Base-by-base conservation (phyloP, 371 early-diverging fungal species). In the Mucor indicus region DNA sequence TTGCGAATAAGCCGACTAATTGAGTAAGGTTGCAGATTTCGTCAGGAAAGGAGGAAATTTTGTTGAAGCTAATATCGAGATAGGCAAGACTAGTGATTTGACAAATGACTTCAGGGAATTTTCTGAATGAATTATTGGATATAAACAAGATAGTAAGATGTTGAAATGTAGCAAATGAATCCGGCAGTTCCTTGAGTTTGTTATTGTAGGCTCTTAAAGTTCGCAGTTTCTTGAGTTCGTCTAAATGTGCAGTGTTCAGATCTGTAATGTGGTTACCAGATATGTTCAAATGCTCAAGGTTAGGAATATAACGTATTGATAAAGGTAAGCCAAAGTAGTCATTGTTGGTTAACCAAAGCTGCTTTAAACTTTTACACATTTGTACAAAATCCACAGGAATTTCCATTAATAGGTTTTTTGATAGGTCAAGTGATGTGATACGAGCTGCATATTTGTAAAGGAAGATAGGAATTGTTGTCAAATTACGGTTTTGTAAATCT, bases 51-150 rank as follows among this genome's bases (percentile, higher is more conserved):
- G 50, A 67, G 4, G 80, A 53, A 20, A 96, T 89, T 25, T 87
- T 81, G 67, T 93, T 93, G 51, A 90, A 90, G 27, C 87, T 88
- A 38, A 93, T 59, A 60, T 96, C 92, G 16, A 96, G 77, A 27
- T 83, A 77, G 12, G 66, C 69, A 10, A 96, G 67, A 11, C 79
- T 64, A 7, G 57, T 33, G 9, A 92, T 77, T n/a, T 76, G 47
- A 33, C 35, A 33, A 33, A 33, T 33, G 5, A 33, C n/a, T 33
- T 33, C n/a, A 9, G 35, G 35, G 41, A 94, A 82, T 15, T 54
- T 47, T 2, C 69, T 56, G 41, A 94, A 71, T n/a, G 77, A 75
- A 64, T 95, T 95, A 69, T 90, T 92, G 23, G 90, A 80, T 23
- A 93, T 70, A 60, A 83, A 81, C 4, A 94, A 63, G 12, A 70